Conservation (phyloP, 805 yeast species). For the Candida tammaniensis region DNA sequence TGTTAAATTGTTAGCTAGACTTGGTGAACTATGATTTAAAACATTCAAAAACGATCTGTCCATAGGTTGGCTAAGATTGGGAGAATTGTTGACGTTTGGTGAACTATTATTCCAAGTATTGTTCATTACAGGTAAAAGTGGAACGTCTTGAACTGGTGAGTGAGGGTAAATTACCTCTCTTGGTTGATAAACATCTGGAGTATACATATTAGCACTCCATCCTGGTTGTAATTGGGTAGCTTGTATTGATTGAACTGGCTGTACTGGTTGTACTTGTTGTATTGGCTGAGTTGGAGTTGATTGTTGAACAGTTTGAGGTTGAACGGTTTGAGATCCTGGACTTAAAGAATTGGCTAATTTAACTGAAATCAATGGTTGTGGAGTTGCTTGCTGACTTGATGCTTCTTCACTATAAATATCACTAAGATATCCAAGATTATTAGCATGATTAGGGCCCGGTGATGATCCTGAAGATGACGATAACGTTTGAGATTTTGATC, state of each 20-base stretch:
- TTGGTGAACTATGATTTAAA: conserved; percentile 2
- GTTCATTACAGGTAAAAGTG: not conserved
- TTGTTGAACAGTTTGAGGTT: not conserved
- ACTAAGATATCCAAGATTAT: conserved; percentile 13
- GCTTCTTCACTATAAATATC: conserved; percentile 14
- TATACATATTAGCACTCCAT: no score
- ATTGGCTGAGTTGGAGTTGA: not conserved
- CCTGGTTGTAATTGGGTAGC: not conserved
- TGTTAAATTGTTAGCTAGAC: conserved; percentile 2
- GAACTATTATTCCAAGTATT: conserved; percentile 5
- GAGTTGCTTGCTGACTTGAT: not conserved
- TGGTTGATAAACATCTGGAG: no score
- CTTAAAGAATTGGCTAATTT: conserved; percentile 5
- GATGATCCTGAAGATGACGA: conserved; percentile 4
- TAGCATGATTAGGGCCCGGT: conserved; percentile 1
- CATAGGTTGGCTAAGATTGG: not conserved
- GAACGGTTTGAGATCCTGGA: no score
- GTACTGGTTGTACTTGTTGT: not conserved
- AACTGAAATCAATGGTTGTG: conserved; percentile 2
- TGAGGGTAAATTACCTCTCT: no score
- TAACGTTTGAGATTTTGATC: conserved; percentile 10
- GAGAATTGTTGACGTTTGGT: conserved; percentile 1
- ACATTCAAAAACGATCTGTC: conserved; percentile 6
- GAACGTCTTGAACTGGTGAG: not conserved
- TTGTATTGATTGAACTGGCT: conserved; percentile 1